Base-by-base conservation (phyloP, 2,329 filamentous ascomycete genomes). In the Xylaria sp. region DNA sequence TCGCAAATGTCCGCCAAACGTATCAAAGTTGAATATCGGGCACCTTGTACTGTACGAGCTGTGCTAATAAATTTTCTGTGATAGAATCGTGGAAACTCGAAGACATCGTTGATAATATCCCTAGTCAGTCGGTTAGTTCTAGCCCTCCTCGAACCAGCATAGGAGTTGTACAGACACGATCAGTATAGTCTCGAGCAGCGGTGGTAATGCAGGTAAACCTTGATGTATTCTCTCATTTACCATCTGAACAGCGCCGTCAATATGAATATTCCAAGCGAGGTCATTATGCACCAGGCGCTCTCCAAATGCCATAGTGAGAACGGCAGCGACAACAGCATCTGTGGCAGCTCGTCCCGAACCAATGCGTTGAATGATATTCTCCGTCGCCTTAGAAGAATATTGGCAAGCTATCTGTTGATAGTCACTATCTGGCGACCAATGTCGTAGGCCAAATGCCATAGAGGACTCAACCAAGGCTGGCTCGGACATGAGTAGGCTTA, bases 261-360 rank as follows among this genome's bases (percentile, higher is more conserved):
- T 67, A 46, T 73, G 73, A 20, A 74, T 58, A 18, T 72, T 67
- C 75, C 75, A 76, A 9, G 71, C 67, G 1, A 51, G 5, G 20
- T 71, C 56, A n/a, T 74, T 67, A 41, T 67, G 34, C 10, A 63
- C 37, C 25, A 76, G 57, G 5, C 72, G 66, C 55, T 74, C 76
- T 1, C 72, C 73, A 50, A 78, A 74, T 4, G 72, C 74, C 71
- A 78, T 75, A 1, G 73, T 76, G 37, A 67, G 28, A 15, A 76
- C 74, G 1, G 76, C 65, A 9, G 54, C 73, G 1, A 78, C 67
- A 54, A 78, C 69, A 9, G 73, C 73, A 63, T 75, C 75, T 7
- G 70, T 73, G 7, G 65, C 63, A 4, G 67, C 66, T 37, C 31
- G 59, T 25, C 65, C 61, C 2, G 72, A 73, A 2, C 51, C 50